Evolutionary conservation across 257 asterid species (phyloP).

Genomic region (Primulina tabacum): DNA sequence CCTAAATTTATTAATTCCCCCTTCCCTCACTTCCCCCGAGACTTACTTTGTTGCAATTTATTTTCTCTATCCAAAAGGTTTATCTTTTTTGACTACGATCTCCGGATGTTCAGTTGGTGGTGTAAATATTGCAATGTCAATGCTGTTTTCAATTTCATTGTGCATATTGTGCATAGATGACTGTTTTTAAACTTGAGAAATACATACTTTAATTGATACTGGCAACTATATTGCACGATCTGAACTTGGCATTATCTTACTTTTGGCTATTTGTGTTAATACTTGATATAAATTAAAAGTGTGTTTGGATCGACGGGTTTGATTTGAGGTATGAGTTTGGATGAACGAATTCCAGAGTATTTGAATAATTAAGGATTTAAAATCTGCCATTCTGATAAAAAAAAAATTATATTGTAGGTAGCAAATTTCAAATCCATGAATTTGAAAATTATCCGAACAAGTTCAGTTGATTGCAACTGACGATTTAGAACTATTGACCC

Average conservation of each 20-base stretch:
- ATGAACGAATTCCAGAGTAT: background rate
- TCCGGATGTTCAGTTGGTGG: background rate
- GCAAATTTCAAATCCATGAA: background rate
- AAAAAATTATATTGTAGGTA: background rate
- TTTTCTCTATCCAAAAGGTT: background rate
- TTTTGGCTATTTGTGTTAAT: background rate
- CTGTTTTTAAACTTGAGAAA: too few relatives aligned
- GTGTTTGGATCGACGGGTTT: background rate
- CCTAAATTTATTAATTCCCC: too few relatives aligned
- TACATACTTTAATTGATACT: too few relatives aligned
- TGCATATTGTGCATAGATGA: background rate
- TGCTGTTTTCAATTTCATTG: conserved; percentile 1
- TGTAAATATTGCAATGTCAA: background rate
- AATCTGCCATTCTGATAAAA: background rate
- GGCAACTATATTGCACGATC: too few relatives aligned
- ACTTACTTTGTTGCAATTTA: too few relatives aligned
- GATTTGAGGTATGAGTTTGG: background rate
- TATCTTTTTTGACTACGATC: background rate
- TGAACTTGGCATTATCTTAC: too few relatives aligned
- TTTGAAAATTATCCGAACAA: background rate
- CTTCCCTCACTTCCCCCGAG: background rate
- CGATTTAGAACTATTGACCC: background rate
- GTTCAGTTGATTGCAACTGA: background rate
- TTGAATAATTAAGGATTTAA: background rate
- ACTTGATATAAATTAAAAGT: too few relatives aligned